A percentile compares a stretch with the other conserved stretches of the same genome.
Evolutionary conservation across 1,284 basidiomycete genomes (phyloP).

Genomic region (Ustanciosporium gigantosporum): DNA sequence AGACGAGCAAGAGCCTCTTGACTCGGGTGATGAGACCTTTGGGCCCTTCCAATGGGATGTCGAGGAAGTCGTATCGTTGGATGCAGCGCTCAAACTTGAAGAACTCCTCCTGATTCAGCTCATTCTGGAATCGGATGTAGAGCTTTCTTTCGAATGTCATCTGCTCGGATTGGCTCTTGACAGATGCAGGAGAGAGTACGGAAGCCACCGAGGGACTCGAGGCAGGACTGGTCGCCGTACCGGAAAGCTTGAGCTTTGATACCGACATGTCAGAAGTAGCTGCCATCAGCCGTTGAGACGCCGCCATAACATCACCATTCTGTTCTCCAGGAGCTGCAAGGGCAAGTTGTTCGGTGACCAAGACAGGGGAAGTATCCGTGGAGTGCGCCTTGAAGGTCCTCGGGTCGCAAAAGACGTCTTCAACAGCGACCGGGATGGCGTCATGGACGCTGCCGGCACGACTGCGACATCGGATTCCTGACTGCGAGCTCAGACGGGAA

Average conservation of each 20-base stretch:
- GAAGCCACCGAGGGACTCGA: conserved; percentile 17
- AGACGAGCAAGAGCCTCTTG: conserved; percentile 46
- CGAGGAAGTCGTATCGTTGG: conserved; percentile 52
- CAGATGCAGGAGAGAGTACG: conserved; percentile 4
- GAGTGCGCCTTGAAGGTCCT: conserved; percentile 29
- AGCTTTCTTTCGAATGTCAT: conserved; percentile 35
- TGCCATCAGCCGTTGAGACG: conserved; percentile 29
- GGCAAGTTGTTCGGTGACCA: conserved; percentile 20
- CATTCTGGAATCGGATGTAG: conserved; percentile 44
- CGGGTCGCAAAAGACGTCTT: conserved; percentile 49
- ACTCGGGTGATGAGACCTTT: conserved; percentile 52
- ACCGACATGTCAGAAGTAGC: conserved; percentile 11
- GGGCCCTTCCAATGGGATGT: conserved; percentile 50
- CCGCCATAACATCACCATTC: conserved; percentile 10
- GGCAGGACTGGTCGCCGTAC: not conserved
- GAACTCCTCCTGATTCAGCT: conserved; percentile 41
- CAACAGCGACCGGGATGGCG: conserved; percentile 46
- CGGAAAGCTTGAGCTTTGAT: not conserved
- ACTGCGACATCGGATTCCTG: conserved; percentile 33
- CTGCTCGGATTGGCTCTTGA: conserved; percentile 2
- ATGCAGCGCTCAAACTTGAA: conserved; percentile 50
- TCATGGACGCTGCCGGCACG: conserved; percentile 53
- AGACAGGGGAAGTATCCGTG: conserved; percentile 23
- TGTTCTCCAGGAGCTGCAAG: conserved; percentile 1
- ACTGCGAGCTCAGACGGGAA: conserved; percentile 39